Conservation (phyloP, 371 early-diverging fungal genomes). For the Blyttiomyces sp. region DNA sequence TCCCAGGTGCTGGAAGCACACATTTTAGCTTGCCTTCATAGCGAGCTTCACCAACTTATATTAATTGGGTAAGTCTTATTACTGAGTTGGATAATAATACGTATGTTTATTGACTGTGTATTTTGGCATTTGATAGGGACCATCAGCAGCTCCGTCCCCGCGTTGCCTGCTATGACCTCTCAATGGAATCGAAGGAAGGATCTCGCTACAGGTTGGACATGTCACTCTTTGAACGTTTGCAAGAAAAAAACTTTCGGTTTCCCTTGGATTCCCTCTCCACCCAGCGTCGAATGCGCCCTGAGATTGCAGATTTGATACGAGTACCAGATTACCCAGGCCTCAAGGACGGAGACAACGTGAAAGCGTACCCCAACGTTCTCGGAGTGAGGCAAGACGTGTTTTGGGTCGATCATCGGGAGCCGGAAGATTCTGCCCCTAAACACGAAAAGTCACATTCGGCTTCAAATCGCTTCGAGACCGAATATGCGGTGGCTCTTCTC, state of each 20-base stretch:
- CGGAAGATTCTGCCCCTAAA: constrained; percentile 47
- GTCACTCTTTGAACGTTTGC: constrained; percentile 68
- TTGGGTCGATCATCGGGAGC: constrained; percentile 48
- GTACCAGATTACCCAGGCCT: constrained; percentile 28
- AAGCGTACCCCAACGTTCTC: constrained; percentile 42
- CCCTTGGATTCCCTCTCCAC: constrained; percentile 52
- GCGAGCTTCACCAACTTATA: constrained; percentile 59
- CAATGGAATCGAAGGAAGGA: constrained; percentile 8
- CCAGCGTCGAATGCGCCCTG: constrained; percentile 74
- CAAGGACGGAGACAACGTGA: constrained; percentile 50
- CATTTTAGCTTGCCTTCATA: constrained; percentile 57
- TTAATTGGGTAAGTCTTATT: constrained; percentile 56
- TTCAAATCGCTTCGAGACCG: constrained; percentile 57
- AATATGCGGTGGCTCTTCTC: constrained; percentile 48
- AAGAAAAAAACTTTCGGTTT: constrained; percentile 39
- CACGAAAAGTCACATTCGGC: constrained; percentile 48
- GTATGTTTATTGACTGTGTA: not conserved
- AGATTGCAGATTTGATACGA: constrained; percentile 57
- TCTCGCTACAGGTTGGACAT: constrained; percentile 44
- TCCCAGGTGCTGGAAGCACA: constrained; percentile 57
- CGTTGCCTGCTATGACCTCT: constrained; percentile 33
- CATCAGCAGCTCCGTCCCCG: constrained; percentile 63
- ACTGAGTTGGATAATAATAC: not conserved
- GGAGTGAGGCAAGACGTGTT: constrained; percentile 60
- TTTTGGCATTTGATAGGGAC: constrained; percentile 43